Evolutionary conservation across 164 flowering plant genomes (phyloP), one percentile per base, ranked within the genome.

Genomic region (Aristolochia fimbriata): DNA sequence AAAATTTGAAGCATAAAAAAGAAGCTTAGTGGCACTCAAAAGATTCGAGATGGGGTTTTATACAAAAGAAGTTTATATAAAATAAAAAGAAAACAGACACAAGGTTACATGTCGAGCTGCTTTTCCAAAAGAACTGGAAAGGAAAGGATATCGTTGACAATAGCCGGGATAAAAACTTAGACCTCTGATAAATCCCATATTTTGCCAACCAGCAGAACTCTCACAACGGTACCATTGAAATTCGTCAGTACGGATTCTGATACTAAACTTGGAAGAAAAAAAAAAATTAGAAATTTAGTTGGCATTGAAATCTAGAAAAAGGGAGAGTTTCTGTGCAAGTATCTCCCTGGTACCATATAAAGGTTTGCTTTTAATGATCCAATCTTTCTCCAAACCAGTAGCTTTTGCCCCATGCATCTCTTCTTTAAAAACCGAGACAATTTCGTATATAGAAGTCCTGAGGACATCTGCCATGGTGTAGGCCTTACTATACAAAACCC

Each of bases 401-500:
- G 83, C 69, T 68, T 84, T 89, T 1, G 71, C 73, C 15, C 50
- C 66, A 21, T 70, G 53, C 97, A 93, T 85, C 78, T 86, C 96
- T 47, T 78, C 75, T 16, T 81, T 87, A 68, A 93, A 93, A 33
- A 77, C 76, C 50, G 91, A 81, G 12, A 83, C 81, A 25, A 90
- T 76, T 20, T 50, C 57, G 71, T 91, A 93, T 33, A 91, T 73
- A 21, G 95, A 88, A 50, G 86, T 82, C 70, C 79, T 85, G 12
- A 93, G 66, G 60, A 85, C 69, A 62, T 91, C 99, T 31, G 89
- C 87, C 80, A 86, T 73, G 56, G 85, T 79, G 71, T 81, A 88
- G 31, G 99, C 97, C 64, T 82, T 83, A 7, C 77, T 65, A 59
- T 88, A 75, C 41, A 76, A 48, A 3, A 76, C 78, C 22, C 84